Evolutionary conservation across 106 monocot species (phyloP).

Genomic region (Xerophyta viscosa): DNA sequence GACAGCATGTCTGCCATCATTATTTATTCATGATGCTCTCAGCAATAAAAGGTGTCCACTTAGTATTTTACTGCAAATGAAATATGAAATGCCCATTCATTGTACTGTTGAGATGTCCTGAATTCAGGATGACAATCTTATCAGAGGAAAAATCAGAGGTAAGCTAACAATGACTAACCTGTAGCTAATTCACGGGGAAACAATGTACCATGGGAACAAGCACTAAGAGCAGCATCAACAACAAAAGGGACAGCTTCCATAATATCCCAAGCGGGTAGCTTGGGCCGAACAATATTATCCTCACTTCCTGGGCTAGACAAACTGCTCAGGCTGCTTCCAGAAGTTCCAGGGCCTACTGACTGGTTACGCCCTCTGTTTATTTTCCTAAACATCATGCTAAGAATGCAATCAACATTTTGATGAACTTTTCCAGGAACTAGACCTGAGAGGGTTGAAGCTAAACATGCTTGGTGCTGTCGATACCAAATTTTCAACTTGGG

Average conservation of each 20-base stretch:
- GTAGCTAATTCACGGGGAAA: conserved; percentile 94
- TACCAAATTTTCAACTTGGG: conserved; percentile 96
- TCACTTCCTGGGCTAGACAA: conserved; percentile 66
- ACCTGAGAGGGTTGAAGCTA: conserved; percentile 93
- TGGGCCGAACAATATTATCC: conserved; percentile 48
- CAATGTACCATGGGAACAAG: conserved; percentile 85
- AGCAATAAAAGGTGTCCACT: too few relatives aligned
- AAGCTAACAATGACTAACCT: conserved; percentile 37
- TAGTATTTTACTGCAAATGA: too few relatives aligned
- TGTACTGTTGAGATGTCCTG: neutral
- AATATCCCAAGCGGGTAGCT: conserved; percentile 93
- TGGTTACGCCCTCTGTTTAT: conserved; percentile 53
- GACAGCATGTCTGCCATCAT: too few relatives aligned
- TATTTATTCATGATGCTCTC: too few relatives aligned
- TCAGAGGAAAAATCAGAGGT: neutral
- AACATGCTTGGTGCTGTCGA: conserved; percentile 91
- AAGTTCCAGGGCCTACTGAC: conserved; percentile 36
- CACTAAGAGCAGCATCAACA: conserved; percentile 91
- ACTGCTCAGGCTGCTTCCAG: conserved; percentile 74
- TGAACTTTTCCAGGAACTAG: conserved; percentile 83
- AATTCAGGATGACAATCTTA: too few relatives aligned
- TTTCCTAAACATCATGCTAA: conserved; percentile 94
- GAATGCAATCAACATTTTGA: conserved; percentile 81
- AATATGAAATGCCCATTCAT: neutral
- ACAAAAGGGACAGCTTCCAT: conserved; percentile 99